Base-by-base conservation (phyloP, 129 eudicot species). In the Cynara cardunculus region DNA sequence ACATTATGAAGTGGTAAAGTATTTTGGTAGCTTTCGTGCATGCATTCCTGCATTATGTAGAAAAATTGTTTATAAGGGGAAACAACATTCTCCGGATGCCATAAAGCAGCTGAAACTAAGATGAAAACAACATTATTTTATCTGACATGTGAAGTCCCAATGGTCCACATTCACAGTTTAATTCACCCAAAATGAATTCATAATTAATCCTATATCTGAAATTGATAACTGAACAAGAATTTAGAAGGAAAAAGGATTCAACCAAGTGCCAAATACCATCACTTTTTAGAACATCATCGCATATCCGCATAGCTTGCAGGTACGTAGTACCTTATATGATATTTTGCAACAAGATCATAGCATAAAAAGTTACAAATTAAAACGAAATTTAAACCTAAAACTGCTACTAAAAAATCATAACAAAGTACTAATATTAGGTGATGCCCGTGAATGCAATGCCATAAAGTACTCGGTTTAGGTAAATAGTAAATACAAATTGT, bases 1-100 rank as follows among this genome's bases (percentile, higher is more conserved):
- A 92, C 89, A 73, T 71, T 78, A 34, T 90, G 97, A 81, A 88
- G 94, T 13, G 96, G 89, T 70, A 96, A 72, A 28, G 92, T 83
- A 78, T 83, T 85, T 65, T 87, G 85, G 87, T 87, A 93, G 22
- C 92, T 76, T 73, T 95, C 99, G 81, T 92, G 92, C 89, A 95
- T 85, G 89, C 97, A 90, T 21, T 90, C 99, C 99, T 95, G 89
- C 80, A 82, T 69, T 76, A 82, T 53, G 67, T 69, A 64, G 11
- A 67, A 64, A 37, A 28, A 19, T 37, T 41, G 21, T 10, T 72
- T 70, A 49, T 30, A 70, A 44, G 68, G 30, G 25, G 21, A 16
- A 44, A 59, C 1, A 30, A 70, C 28, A 28, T 14, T 35, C 46
- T 25, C 56, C 30, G 0, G 26, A 16, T 71, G 56, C 25, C 16